Evolutionary conservation across 2,329 filamentous ascomycete species (phyloP), one percentile per base, ranked within the genome.

Genomic region (Ampelomyces quisqualis): DNA sequence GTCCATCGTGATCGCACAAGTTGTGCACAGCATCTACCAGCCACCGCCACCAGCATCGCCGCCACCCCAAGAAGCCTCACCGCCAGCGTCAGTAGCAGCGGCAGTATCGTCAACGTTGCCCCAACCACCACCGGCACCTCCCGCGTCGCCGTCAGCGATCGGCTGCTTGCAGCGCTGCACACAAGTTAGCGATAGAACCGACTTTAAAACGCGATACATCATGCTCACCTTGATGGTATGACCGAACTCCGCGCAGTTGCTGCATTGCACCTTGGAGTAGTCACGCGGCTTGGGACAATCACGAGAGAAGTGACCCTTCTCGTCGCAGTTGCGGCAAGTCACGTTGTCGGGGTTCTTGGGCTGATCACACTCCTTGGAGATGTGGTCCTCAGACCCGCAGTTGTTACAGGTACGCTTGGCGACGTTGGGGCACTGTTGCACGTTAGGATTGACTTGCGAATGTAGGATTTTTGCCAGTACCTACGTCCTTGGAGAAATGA

Each of bases 301-400:
- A 15, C 71, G 73, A 38, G 73, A 69, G 36, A 77, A 75, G 48
- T 86, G 82, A 5, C 81, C 83, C 35, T 78, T 76, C 48, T 81
- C 66, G 15, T 84, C 81, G 58, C 84, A 86, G 67, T 86, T 86
- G 57, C 76, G 73, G 67, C 77, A 79, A 43, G 60, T 64, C 2
- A 64, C 47, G 68, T 75, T 63, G 21, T 53, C 58, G 8, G 58
- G 70, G 42, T 69, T 68, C 7, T 50, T 53, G 7, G 65, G 65
- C 47, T 69, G 58, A 28, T 63, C 56, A 21, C 65, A 69, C 28
- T 68, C 67, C 47, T 62, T 68, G 5, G 59, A 55, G 3, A 68
- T 61, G 34, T 70, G 67, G 9, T 66, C 67, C 17, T 60, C 58
- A 2, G 62, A 65, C 17, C 56, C 60, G 40, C 65, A 69, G 51